A percentile compares a stretch with the other conserved stretches of the same genome.
Conservation (phyloP, 148 eudicot genomes). For the Chenopodium album region DNA sequence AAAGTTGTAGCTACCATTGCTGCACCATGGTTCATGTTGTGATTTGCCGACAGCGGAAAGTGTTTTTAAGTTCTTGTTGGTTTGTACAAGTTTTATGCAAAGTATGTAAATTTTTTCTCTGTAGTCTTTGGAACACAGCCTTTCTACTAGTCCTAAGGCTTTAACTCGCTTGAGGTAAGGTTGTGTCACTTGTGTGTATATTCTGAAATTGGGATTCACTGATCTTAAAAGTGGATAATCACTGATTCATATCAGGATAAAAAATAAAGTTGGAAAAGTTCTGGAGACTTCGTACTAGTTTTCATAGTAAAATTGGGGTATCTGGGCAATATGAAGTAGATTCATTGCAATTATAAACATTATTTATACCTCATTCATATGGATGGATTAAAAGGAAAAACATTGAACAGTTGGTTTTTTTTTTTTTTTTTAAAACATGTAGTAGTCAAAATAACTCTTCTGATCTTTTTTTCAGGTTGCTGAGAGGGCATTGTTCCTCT, state of each 20-base stretch:
- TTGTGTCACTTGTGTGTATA: background rate
- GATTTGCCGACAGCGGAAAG: background rate
- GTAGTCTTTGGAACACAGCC: background rate
- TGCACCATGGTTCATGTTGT: background rate
- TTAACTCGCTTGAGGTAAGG: background rate
- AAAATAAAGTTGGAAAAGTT: background rate
- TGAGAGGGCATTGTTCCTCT: conserved; percentile 67
- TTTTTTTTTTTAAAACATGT: background rate
- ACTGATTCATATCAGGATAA: background rate
- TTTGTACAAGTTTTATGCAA: background rate
- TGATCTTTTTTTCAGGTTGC: conserved; percentile 49
- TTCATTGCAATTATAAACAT: background rate
- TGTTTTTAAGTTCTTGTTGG: background rate
- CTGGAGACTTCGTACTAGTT: background rate
- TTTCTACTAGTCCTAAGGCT: background rate
- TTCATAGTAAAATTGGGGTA: background rate
- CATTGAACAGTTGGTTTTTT: background rate
- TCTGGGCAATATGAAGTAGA: background rate
- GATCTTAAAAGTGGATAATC: background rate
- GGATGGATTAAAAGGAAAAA: background rate
- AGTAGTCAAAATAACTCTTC: background rate
- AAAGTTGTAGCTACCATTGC: background rate
- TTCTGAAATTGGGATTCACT: background rate
- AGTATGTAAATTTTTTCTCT: background rate
- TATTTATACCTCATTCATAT: background rate